Percentiles rank a stretch among this genome's conserved stretches.
Conservation (phyloP, 495 filamentous ascomycete genomes). For the Penicillium angulare region DNA sequence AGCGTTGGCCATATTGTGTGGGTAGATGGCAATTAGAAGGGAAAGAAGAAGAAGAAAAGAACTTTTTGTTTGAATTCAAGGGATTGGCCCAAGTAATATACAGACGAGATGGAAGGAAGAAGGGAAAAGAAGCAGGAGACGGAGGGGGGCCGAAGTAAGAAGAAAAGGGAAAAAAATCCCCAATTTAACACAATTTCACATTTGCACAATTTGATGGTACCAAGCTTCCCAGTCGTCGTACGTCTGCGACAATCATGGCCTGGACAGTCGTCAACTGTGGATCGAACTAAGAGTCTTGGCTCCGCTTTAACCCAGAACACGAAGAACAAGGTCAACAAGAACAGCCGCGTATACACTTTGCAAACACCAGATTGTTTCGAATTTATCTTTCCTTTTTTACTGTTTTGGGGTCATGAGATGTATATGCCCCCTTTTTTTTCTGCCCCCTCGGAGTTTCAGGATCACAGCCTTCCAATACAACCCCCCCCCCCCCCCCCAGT, state of each 20-base stretch:
- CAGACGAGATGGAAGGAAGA: conserved; percentile 7
- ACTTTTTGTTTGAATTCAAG: not conserved
- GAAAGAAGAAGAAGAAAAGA: conserved; percentile 7
- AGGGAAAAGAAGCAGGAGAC: conserved; percentile 10
- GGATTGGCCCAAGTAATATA: not conserved
- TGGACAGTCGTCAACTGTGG: conserved; percentile 30
- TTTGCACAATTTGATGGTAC: not conserved
- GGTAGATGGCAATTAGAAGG: conserved; percentile 1
- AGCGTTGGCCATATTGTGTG: conserved; percentile 67
- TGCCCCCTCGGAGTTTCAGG: too few relatives aligned
- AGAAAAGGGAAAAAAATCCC: not conserved
- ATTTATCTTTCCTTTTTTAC: conserved; percentile 4
- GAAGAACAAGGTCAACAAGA: not conserved
- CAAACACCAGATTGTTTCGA: conserved; percentile 13
- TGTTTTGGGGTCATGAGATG: too few relatives aligned
- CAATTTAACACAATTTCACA: not conserved
- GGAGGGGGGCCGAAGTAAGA: conserved; percentile 3
- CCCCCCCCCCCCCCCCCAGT: too few relatives aligned
- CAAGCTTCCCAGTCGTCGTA: conserved; percentile 2
- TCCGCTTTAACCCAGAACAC: conserved; percentile 5
- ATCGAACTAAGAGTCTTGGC: conserved; percentile 20
- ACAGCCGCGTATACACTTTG: too few relatives aligned
- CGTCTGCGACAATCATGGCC: conserved; percentile 3
- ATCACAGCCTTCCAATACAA: too few relatives aligned
- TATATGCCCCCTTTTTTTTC: too few relatives aligned